Percentiles rank a stretch among this genome's conserved stretches.
Conservation (phyloP, 352 stramenopile genomes). For the Globisporangium radiosum region DNA sequence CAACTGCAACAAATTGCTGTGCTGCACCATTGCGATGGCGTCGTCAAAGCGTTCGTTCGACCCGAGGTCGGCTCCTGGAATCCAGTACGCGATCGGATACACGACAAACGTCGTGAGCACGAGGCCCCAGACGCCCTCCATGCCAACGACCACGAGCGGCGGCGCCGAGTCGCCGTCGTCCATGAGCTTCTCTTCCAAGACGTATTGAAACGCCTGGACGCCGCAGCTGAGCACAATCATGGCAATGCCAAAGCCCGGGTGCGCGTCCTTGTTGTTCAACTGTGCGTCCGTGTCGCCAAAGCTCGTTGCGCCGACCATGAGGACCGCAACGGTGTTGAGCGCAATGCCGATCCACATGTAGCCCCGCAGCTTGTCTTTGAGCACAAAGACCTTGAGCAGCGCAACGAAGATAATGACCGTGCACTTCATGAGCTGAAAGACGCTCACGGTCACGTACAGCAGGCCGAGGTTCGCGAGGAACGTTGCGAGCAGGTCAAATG, state of each 20-base stretch:
- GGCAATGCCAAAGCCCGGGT: slow-evolving; percentile 88
- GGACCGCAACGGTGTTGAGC: slow-evolving; percentile 90
- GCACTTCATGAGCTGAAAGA: slow-evolving; percentile 88
- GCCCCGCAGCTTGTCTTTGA: slow-evolving; percentile 83
- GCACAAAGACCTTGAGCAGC: slow-evolving; percentile 93
- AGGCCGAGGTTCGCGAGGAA: slow-evolving; percentile 94
- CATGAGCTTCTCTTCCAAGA: slow-evolving; percentile 98
- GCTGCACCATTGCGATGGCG: slow-evolving; percentile 60
- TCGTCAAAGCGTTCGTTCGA: slow-evolving; percentile 92
- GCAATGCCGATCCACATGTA: slow-evolving; percentile 97
- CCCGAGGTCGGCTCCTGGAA: slow-evolving; percentile 91
- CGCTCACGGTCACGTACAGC: slow-evolving; percentile 86
- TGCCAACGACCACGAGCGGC: slow-evolving; percentile 91
- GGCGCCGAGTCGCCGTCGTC: slow-evolving; percentile 89
- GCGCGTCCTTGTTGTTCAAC: slow-evolving; percentile 47
- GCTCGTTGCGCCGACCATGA: slow-evolving; percentile 92
- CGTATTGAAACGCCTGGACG: slow-evolving; percentile 94
- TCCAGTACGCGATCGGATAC: slow-evolving; percentile 89
- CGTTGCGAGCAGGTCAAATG: slow-evolving; percentile 92
- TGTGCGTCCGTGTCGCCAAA: slow-evolving; percentile 77
- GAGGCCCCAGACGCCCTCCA: slow-evolving; percentile 96
- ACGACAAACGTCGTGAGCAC: slow-evolving; percentile 90
- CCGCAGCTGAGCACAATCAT: slow-evolving; percentile 94
- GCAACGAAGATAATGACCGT: slow-evolving; percentile 96
- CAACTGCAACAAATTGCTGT: slow-evolving; percentile 54